Conservation (phyloP, 108 stramenopile genomes). For the Discostella stelligeroides region DNA sequence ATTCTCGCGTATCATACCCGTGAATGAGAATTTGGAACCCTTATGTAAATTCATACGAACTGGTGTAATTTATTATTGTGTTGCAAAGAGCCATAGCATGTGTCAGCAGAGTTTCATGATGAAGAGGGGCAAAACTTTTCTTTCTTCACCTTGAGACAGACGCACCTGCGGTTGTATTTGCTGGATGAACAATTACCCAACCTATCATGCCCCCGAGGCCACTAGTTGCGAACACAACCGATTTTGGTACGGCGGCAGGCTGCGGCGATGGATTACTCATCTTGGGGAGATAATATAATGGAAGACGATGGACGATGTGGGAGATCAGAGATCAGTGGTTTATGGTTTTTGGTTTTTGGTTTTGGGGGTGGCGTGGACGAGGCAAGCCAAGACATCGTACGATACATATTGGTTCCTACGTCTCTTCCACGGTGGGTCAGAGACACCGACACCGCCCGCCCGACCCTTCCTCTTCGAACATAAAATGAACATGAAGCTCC, state of each 20-base stretch:
- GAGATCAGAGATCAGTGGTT: too few species aligned
- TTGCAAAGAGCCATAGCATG: background rate
- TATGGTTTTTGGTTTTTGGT: background rate
- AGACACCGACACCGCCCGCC: too few species aligned
- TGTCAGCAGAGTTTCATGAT: background rate
- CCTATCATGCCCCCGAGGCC: slow-evolving; percentile 89
- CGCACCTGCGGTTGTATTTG: slow-evolving; percentile 76
- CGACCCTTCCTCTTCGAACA: too few species aligned
- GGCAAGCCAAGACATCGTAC: too few species aligned
- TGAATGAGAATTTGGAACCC: slow-evolving; percentile 67
- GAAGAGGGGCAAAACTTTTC: background rate
- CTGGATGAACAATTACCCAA: slow-evolving; percentile 90
- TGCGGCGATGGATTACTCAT: slow-evolving; percentile 17
- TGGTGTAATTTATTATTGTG: slow-evolving; percentile 4
- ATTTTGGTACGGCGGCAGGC: slow-evolving; percentile 45
- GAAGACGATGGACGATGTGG: slow-evolving; percentile 5
- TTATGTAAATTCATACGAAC: slow-evolving; percentile 87
- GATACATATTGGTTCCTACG: too few species aligned
- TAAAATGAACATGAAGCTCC: too few species aligned
- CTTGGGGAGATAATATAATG: slow-evolving; percentile 10
- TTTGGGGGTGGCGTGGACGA: background rate
- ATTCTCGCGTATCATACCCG: slow-evolving; percentile 59
- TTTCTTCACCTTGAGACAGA: background rate
- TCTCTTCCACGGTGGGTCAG: too few species aligned
- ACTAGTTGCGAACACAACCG: slow-evolving; percentile 83